phyloP scores from a whole-genome alignment of 2,329 filamentous ascomycete genomes.

The Onygenales sp. region DNA sequence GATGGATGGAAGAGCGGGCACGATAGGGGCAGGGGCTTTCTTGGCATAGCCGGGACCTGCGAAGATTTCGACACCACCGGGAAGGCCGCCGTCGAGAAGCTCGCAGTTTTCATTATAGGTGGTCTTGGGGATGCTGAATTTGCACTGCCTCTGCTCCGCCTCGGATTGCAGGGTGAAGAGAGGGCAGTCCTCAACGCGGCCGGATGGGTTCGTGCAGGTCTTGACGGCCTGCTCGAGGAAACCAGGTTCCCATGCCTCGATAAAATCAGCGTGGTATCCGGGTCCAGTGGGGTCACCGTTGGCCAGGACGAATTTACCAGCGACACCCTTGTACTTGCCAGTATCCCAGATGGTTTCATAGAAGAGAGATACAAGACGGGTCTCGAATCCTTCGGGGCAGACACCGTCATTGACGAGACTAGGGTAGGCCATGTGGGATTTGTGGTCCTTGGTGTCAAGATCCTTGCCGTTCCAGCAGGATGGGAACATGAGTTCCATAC shows the following conservation, averaged over 20 bases:
- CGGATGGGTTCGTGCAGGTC: slow-evolving; percentile 62
- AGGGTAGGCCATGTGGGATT: slow-evolving; percentile 67
- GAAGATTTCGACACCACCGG: slow-evolving; percentile 50
- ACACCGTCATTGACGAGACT: slow-evolving; percentile 63
- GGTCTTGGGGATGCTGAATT: slow-evolving; percentile 47
- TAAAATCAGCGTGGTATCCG: slow-evolving; percentile 71
- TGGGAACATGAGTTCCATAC: slow-evolving; percentile 78
- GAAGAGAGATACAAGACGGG: slow-evolving; percentile 64
- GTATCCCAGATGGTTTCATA: slow-evolving; percentile 83
- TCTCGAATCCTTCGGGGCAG: slow-evolving; percentile 61
- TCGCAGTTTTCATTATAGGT: slow-evolving; percentile 52
- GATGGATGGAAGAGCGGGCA: background rate
- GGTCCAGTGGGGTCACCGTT: slow-evolving; percentile 71
- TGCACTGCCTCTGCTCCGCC: slow-evolving; percentile 48
- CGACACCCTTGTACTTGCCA: slow-evolving; percentile 49
- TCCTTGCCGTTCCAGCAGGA: slow-evolving; percentile 78
- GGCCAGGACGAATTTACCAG: slow-evolving; percentile 64
- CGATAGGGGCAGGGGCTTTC: background rate
- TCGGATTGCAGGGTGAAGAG: slow-evolving; percentile 62
- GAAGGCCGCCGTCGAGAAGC: slow-evolving; percentile 50
- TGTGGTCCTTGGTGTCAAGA: slow-evolving; percentile 44
- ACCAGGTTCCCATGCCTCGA: slow-evolving; percentile 62
- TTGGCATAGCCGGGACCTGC: slow-evolving; percentile 31
- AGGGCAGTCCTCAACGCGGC: slow-evolving; percentile 62
- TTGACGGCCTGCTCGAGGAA: slow-evolving; percentile 65